Evolutionary conservation across 2,329 filamentous ascomycete genomes (phyloP), one percentile per base, ranked within the genome.

Genomic region (Alternaria infectoria): DNA sequence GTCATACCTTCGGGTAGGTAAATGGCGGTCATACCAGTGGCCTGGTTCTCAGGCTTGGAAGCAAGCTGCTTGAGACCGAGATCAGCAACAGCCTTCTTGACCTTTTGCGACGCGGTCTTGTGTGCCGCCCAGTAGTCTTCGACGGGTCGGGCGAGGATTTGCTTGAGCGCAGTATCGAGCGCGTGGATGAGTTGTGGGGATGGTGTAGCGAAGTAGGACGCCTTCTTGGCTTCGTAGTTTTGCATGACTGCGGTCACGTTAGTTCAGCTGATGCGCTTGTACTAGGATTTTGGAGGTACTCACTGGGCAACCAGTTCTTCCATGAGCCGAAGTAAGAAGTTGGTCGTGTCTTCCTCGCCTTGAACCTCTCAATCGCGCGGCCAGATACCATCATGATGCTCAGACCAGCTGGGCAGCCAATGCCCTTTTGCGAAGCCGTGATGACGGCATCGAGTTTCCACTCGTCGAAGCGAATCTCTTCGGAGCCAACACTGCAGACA

Each of bases 171-270:
- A 9, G 94, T 97, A 86, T 99, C 91, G 36, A 99, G 88, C 51
- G 96, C 96, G 81, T 92, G 95, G 71, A 99, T 86, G 54, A 99
- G 88, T 82, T 99, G 96, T 13, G 96, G 96, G 5, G 94, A 93
- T 1, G 96, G 96, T 2, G 96, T 99, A 40, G 96, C 96, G 77
- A 99, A 99, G 86, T 99, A 99, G 3, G 93, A 97, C 40, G 96
- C 89, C 85, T 98, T 99, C 85, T 94, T 93, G 68, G 93, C 93
- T 84, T 99, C 96, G 82, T 99, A 99, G 84, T 97, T 98, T 84
- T 96, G 90, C 95, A 99, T 98, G 81, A 99, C 91, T 92, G 63
- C 15, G 19, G 45, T 36, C 5, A 9, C 52, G 54, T 78, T 72
- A 78, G 75, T 52, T 30, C 30, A 15, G 2, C 11, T 26, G 30